phyloP scores from a whole-genome alignment of 2,329 filamentous ascomycete genomes.

The Alternaria dauci region DNA sequence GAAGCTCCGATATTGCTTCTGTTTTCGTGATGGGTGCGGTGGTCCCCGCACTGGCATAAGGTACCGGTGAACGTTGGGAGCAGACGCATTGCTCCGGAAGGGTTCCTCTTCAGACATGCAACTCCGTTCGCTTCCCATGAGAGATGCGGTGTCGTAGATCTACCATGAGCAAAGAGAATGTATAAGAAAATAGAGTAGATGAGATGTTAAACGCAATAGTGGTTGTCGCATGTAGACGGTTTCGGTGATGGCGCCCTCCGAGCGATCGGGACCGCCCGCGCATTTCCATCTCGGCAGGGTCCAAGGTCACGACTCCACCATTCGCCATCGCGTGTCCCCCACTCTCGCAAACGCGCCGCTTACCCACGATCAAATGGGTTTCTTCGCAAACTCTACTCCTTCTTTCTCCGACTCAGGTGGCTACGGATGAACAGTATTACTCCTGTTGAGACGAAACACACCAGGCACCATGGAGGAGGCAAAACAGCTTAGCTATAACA shows the following conservation, averaged over 20 bases:
- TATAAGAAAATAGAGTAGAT: neutral
- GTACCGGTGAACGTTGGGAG: neutral
- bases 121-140: neutral
- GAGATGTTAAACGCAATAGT: neutral
- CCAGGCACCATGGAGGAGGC: conserved; percentile 40
- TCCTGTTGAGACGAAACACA: neutral
- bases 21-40: neutral
- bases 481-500: conserved; percentile 60
- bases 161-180: neutral
- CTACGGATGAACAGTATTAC: conserved; percentile 27
- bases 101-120: neutral
- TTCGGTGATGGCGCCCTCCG: conserved; percentile 12
- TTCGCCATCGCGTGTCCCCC: conserved; percentile 51
- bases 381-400: conserved; percentile 13
- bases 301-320: conserved; percentile 29
- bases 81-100: neutral
- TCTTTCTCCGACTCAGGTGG: conserved; percentile 27
- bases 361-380: conserved; percentile 37
- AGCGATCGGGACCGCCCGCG: conserved; percentile 38
- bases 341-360: conserved; percentile 41
- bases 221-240: neutral
- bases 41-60: neutral
- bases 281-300: conserved; percentile 12
- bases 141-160: neutral
- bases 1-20: neutral